Evolutionary conservation across 345 rosid species (phyloP), one percentile per base, ranked within the genome.

Genomic region (Populus alba): DNA sequence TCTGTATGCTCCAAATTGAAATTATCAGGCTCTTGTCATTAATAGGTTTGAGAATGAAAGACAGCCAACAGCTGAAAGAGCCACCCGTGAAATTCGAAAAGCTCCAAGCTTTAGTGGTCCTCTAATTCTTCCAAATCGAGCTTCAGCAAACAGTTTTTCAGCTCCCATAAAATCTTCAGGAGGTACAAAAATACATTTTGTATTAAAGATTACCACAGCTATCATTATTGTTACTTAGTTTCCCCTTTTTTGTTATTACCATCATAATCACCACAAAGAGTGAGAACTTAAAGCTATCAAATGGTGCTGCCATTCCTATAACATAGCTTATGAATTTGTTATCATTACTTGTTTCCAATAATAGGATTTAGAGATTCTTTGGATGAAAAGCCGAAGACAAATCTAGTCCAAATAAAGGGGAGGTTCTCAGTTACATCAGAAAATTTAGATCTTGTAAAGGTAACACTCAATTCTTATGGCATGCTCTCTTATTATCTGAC

Each of bases 51-150:
- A 91, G 81, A 83, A 66, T 78, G 99, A 91, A 83, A 87, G 17
- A 51, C 91, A 78, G 78, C 82, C 85, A 70, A 71, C 69, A 66
- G 38, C 59, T 38, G 97, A 89, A 77, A 91, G 85, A 79, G 72
- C 75, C 57, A 80, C 73, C 71, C 81, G 70, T 76, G 92, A 87
- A 70, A 83, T 82, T 75, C 91, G 92, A 67, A 91, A 86, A 86
- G 91, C 85, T 71, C 97, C 98, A 33, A 94, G 97, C 86, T 91
- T 97, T 83, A 97, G 99, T 77, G 99, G 99, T 81, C 99, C 98
- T 49, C 82, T 94, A 81, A 91, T 84, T 91, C 99, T 97, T 84
- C 87, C 99, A 71, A 97, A 85, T 73, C 90, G 97, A 78, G 99
- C 99, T 81, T 97, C 99, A 38, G 93, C 99, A 65, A 97, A 97